Evolutionary conservation across 2,329 filamentous ascomycete genomes (phyloP).

Genomic region (Aspergillus intermedius): DNA sequence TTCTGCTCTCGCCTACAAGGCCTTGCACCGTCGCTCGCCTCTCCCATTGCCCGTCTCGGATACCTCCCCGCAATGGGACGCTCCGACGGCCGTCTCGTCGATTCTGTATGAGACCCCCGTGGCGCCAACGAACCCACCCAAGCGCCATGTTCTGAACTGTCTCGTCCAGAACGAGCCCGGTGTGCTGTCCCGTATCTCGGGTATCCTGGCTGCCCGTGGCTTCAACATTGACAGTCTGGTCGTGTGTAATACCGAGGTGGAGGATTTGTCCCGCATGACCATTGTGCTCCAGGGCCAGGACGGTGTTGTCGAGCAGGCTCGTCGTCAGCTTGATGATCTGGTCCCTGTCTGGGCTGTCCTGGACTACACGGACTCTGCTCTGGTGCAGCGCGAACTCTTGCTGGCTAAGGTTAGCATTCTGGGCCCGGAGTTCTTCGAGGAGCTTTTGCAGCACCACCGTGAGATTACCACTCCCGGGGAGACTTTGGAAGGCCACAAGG

Average conservation of each 20-base stretch:
- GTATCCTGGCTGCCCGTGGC: conserved; percentile 87
- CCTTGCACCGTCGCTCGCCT: conserved; percentile 81
- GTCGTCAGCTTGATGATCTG: conserved; percentile 89
- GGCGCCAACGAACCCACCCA: conserved; percentile 74
- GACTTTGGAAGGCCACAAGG: conserved; percentile 25
- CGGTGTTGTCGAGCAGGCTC: conserved; percentile 93
- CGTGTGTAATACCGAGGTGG: conserved; percentile 95
- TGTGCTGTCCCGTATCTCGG: conserved; percentile 91
- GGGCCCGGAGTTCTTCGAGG: conserved; percentile 96
- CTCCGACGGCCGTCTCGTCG: conserved; percentile 90
- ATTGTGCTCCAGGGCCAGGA: conserved; percentile 96
- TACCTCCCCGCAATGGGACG: conserved; percentile 72
- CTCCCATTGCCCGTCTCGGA: conserved; percentile 73
- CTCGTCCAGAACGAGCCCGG: conserved; percentile 98
- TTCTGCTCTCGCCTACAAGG: conserved; percentile 94
- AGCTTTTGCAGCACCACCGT: conserved; percentile 88
- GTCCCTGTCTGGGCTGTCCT: conserved; percentile 98
- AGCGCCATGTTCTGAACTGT: conserved; percentile 95
- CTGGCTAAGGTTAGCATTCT: conserved; percentile 95
- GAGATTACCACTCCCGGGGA: conserved; percentile 64
- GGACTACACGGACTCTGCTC: conserved; percentile 85
- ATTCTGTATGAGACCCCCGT: conserved; percentile 97
- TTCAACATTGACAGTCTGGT: conserved; percentile 99
- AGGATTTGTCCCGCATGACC: conserved; percentile 96
- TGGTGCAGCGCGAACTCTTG: conserved; percentile 92